Conservation (phyloP, 306 rosid genomes). For the Dryas octopetala region DNA sequence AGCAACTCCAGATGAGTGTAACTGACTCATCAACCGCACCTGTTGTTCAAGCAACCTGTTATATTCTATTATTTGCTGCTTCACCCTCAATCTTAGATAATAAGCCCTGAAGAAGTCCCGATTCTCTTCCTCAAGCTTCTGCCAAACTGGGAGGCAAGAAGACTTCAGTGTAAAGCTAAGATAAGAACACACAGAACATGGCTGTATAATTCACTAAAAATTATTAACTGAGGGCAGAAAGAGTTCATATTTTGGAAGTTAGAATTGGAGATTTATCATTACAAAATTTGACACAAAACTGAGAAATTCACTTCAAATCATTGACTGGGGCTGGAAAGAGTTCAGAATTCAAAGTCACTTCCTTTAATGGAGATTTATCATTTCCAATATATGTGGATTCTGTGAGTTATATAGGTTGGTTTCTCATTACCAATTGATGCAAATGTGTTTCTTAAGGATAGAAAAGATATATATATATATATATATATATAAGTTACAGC, state of each 20-base stretch:
- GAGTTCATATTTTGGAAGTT: neutral
- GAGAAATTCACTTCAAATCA: neutral
- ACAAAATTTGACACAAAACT: neutral
- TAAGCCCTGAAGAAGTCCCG: conserved; percentile 85
- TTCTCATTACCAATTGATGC: neutral
- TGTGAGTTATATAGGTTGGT: neutral
- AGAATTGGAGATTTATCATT: neutral
- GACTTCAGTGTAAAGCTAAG: conserved; percentile 9
- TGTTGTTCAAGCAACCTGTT: conserved; percentile 85
- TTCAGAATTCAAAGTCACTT: neutral
- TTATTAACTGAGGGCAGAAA: neutral
- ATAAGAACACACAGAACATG: conserved; percentile 1
- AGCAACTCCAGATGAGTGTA: conserved; percentile 52
- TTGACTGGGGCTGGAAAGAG: neutral
- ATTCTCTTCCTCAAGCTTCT: conserved; percentile 92
- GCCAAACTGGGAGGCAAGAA: conserved; percentile 71
- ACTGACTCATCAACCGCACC: conserved; percentile 57
- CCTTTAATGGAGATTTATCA: neutral
- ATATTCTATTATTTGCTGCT: conserved; percentile 79
- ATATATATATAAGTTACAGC: neutral
- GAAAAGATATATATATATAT: neutral
- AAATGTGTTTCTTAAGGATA: neutral
- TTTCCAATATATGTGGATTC: neutral
- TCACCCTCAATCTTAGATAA: conserved; percentile 74
- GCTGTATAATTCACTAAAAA: neutral